Evolutionary conservation across 768 basidiomycete genomes (phyloP), one percentile per base, ranked within the genome.

Genomic region (Phylloporus sp.): DNA sequence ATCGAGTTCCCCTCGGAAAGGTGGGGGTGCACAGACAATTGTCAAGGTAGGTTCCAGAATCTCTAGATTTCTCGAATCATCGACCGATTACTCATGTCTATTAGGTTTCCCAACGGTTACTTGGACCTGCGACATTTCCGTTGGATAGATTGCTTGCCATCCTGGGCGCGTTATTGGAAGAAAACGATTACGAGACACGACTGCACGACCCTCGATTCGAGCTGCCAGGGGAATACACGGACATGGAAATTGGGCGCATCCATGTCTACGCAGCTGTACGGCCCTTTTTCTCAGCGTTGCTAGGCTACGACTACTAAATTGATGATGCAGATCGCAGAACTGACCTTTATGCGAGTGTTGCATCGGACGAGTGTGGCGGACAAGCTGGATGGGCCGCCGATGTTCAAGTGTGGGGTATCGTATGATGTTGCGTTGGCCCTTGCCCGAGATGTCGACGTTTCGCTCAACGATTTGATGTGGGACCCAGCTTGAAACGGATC

Each of bases 81-180:
- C 24, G 26, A 47, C 16, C 45, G 12, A 45, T 7, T 7, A n/a
- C 18, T 15, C 13, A 6, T 27, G 15, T 51, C 22, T 13, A 11
- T 5, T 44, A 90, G 86, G 72, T 85, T 15, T 80, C 91, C 2
- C 89, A 91, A 60, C 73, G 85, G n/a, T 76, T 93, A 5, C 70
- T 88, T 3, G 92, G 93, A 2, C 92, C 93, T 3, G 74, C 78
- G 29, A 69, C 85, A 2, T 95, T 95, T 62, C 81, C 87, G 0
- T 67, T 94, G 1, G 93, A 95, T 60, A 72, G 93, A 27, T 70
- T 95, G 48, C 62, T 90, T 4, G 91, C 89, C 0, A 86, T 95
- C 47, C 75, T 94, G 2, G 91, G 88, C 2, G 78, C 83, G 0
- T 68, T 97, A 2, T 59, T 91, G 12, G 85, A 90, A 59, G 91